phyloP scores from a whole-genome alignment of 345 rosid genomes.

The Cardiospermum halicacabum region DNA sequence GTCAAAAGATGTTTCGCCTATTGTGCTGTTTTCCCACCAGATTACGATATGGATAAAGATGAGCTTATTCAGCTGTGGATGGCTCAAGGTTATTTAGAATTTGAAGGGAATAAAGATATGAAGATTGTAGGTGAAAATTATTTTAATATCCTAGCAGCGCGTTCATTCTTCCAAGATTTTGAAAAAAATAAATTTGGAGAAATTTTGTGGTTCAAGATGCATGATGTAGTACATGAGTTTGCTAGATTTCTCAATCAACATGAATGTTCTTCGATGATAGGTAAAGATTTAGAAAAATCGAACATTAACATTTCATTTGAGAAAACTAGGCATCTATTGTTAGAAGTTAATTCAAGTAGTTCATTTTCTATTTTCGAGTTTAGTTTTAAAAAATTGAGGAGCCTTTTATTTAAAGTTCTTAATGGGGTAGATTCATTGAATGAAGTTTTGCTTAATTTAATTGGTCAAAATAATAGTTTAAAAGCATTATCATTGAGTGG shows the following conservation, averaged over 20 bases:
- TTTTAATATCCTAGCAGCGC: neutral
- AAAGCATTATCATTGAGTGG: neutral
- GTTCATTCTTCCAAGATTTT: neutral
- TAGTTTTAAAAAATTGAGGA: neutral
- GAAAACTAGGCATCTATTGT: neutral
- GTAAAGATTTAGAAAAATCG: neutral
- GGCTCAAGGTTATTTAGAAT: neutral
- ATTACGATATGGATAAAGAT: too few species aligned
- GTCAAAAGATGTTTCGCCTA: too few species aligned
- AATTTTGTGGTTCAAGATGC: neutral
- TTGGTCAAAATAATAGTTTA: too few species aligned
- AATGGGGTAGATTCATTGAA: neutral
- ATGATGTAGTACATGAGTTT: neutral
- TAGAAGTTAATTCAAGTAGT: too few species aligned
- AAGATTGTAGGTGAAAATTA: neutral
- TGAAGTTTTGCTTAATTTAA: too few species aligned
- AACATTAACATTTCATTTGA: too few species aligned
- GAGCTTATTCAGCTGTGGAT: too few species aligned
- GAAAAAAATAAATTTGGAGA: too few species aligned
- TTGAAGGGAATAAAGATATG: neutral
- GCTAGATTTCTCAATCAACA: neutral
- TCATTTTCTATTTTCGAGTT: neutral
- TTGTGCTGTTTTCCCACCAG: too few species aligned
- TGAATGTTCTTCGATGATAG: neutral
- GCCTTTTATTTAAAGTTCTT: neutral